Percentiles rank a stretch among this genome's conserved stretches.
Evolutionary conservation across 2,329 filamentous ascomycete species (phyloP).

Genomic region (Paracoccidioides brasiliensis): DNA sequence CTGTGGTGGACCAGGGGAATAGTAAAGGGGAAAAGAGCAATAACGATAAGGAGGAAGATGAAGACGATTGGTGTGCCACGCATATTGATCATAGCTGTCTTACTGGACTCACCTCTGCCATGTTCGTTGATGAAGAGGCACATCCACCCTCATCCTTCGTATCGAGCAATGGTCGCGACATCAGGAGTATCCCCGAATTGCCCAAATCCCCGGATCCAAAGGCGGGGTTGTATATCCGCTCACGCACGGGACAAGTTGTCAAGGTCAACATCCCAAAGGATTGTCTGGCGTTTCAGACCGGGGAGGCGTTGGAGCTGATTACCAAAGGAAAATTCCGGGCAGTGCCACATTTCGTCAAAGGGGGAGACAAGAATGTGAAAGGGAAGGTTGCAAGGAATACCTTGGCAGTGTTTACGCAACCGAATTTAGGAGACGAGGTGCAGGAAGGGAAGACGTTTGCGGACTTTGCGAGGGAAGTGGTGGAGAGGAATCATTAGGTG

Average conservation of each 20-base stretch:
- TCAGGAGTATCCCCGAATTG: constrained; percentile 51
- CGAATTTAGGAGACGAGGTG: constrained; percentile 64
- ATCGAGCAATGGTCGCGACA: constrained; percentile 16
- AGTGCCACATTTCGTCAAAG: constrained; percentile 88
- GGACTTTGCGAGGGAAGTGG: constrained; percentile 65
- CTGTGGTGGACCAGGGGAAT: constrained; percentile 22
- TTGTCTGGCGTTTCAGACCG: constrained; percentile 91
- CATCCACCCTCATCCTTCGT: constrained; percentile 9
- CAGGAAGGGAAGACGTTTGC: constrained; percentile 61
- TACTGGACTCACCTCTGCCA: constrained; percentile 84
- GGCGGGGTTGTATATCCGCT: constrained; percentile 88
- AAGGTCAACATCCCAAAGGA: constrained; percentile 86
- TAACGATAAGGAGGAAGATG: constrained; percentile 75
- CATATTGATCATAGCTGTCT: constrained; percentile 79
- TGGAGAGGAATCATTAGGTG: constrained; percentile 53
- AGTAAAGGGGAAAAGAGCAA: background rate
- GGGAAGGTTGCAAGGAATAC: constrained; percentile 63
- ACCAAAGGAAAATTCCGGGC: constrained; percentile 85
- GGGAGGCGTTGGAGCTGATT: constrained; percentile 80
- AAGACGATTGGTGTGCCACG: constrained; percentile 85
- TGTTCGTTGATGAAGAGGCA: constrained; percentile 74
- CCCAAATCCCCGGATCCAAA: constrained; percentile 63
- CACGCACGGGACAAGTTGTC: constrained; percentile 65
- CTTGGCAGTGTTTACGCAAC: constrained; percentile 91
- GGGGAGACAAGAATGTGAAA: constrained; percentile 37